phyloP scores from a whole-genome alignment of 805 yeast genomes.

The Nakazawaea sp. region DNA sequence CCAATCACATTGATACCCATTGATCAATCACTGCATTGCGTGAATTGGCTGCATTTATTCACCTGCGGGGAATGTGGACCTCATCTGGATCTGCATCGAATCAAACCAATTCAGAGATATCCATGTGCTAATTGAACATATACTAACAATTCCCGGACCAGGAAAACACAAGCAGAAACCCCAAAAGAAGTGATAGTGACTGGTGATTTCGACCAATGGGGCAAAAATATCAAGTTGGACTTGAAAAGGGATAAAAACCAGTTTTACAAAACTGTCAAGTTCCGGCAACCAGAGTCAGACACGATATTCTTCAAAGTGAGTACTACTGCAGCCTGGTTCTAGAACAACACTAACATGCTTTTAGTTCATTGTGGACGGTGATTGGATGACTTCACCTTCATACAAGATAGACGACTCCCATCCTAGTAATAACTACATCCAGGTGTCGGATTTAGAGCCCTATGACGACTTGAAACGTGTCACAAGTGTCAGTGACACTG shows the following conservation, averaged over 20 bases:
- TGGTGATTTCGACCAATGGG: conserved; percentile 69
- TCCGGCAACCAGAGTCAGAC: conserved; percentile 17
- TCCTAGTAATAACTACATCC: conserved; percentile 7
- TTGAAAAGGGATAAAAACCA: conserved; percentile 40
- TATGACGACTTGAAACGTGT: not conserved
- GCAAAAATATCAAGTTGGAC: conserved; percentile 49
- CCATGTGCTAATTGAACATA: conserved; percentile 17
- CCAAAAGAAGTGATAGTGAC: conserved; percentile 54
- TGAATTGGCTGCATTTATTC: no score
- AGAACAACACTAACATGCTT: conserved; percentile 9
- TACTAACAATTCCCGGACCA: no score
- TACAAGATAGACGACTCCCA: conserved; percentile 8
- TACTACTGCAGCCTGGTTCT: not conserved
- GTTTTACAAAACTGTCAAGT: conserved; percentile 16
- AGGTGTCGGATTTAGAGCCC: not conserved
- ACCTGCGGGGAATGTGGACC: not conserved
- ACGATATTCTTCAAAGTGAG: conserved; percentile 34
- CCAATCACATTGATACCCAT: no score
- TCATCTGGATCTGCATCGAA: no score
- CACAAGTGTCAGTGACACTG: conserved; percentile 7
- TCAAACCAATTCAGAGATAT: no score
- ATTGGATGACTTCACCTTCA: conserved; percentile 39
- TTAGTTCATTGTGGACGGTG: conserved; percentile 63
- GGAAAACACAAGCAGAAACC: not conserved
- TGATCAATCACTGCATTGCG: no score